Percentiles rank a stretch among this genome's conserved stretches.
phyloP scores from a whole-genome alignment of 768 basidiomycete genomes.

The Zangia roseola region DNA sequence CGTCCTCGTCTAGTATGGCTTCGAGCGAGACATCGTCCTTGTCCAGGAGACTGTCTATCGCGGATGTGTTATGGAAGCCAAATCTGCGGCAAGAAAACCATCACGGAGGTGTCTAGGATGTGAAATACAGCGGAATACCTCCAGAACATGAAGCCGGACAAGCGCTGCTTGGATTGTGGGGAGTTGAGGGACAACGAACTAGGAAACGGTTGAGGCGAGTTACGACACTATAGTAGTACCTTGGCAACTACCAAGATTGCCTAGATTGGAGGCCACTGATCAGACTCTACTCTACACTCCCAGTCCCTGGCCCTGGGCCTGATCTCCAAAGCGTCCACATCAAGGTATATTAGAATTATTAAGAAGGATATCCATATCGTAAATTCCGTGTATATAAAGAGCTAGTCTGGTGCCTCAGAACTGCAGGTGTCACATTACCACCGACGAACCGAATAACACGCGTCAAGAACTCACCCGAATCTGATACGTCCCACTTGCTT shows the following conservation, averaged over 20 bases:
- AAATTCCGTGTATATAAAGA: constrained; percentile 24
- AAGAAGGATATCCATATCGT: constrained; percentile 24
- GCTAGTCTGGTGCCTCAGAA: constrained; percentile 23
- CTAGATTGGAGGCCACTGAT: constrained; percentile 25
- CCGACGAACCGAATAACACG: neutral
- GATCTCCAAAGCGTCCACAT: constrained; percentile 10
- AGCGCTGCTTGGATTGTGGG: constrained; percentile 12
- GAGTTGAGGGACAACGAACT: constrained; percentile 7
- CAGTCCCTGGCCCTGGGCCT: neutral
- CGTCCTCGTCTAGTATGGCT: constrained; percentile 90
- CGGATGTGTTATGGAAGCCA: constrained; percentile 85
- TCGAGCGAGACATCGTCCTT: constrained; percentile 89
- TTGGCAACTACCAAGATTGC: constrained; percentile 18
- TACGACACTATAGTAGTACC: constrained; percentile 15
- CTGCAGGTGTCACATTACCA: constrained; percentile 10
- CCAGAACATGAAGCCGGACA: constrained; percentile 44
- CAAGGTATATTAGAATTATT: constrained; percentile 28
- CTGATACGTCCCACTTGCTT: constrained; percentile 92
- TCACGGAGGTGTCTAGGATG: neutral
- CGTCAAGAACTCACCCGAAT: constrained; percentile 66
- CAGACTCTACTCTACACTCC: neutral
- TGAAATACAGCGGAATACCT: constrained; percentile 33
- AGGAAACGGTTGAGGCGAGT: constrained; percentile 16
- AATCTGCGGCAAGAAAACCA: constrained; percentile 51
- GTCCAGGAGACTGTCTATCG: constrained; percentile 88